Conservation (phyloP, 163 green algal genomes). For the Prototheca cutis region DNA sequence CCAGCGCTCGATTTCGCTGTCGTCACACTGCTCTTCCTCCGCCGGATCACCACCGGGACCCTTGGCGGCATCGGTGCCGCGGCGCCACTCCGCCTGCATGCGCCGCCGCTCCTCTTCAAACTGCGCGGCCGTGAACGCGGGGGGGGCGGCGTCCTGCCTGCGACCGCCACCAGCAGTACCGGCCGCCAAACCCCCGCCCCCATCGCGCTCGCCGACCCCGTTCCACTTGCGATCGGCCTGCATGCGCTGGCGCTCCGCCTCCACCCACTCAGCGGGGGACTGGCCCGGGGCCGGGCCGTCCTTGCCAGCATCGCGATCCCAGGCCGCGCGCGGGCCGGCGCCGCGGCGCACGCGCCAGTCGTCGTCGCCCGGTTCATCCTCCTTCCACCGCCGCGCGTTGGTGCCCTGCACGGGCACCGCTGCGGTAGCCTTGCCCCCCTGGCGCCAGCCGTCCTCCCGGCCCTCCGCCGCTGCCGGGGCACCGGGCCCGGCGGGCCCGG, state of each 20-base stretch:
- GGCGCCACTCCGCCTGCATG: slow-evolving; percentile 33
- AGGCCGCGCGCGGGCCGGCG: neutral
- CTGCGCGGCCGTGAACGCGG: slow-evolving; percentile 13
- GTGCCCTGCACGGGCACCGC: neutral
- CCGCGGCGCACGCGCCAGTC: slow-evolving; percentile 13
- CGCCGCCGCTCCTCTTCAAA: slow-evolving; percentile 39
- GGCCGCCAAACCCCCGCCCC: neutral
- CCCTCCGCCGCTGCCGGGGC: too few relatives aligned
- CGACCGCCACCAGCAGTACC: neutral
- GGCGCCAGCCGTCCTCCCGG: too few relatives aligned
- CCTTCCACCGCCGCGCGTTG: slow-evolving; percentile 1
- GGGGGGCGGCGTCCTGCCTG: neutral
- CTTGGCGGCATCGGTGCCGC: neutral
- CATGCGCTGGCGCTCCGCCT: slow-evolving; percentile 30
- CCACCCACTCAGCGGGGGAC: slow-evolving; percentile 13
- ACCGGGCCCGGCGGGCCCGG: too few relatives aligned
- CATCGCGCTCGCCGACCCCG: neutral
- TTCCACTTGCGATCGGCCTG: slow-evolving; percentile 16
- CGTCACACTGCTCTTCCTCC: slow-evolving; percentile 1
- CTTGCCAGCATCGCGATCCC: too few relatives aligned
- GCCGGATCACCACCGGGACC: neutral
- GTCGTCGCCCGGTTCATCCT: neutral
- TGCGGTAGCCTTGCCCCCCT: neutral
- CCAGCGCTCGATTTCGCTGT: slow-evolving; percentile 25
- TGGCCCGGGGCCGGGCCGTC: neutral